Conservation (phyloP, 345 rosid genomes). For the Fremontodendron californicum region DNA sequence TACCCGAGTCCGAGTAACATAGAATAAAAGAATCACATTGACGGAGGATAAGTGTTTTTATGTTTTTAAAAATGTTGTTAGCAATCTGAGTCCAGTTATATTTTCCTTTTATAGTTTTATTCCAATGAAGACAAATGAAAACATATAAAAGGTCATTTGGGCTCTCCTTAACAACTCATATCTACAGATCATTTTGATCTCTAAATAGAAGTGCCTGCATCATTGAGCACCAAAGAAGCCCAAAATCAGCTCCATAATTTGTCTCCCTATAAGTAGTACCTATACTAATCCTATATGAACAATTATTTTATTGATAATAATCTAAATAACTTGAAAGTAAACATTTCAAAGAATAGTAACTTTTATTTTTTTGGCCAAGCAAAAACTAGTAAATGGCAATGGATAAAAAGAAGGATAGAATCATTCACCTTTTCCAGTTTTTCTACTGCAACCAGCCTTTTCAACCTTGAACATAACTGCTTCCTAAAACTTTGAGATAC, state of each 20-base stretch:
- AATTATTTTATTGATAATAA: not conserved
- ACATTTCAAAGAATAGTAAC: not conserved
- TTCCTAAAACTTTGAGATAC: conserved; percentile 72
- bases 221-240: not conserved
- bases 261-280: too few species aligned
- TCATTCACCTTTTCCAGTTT: conserved; percentile 73
- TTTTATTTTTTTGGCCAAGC: not conserved
- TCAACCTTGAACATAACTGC: conserved; percentile 64
- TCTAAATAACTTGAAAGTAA: not conserved
- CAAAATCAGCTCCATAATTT: too few species aligned
- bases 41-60: not conserved
- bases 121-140: not conserved
- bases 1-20: too few species aligned
- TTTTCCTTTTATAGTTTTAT: not conserved
- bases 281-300: not conserved
- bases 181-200: not conserved
- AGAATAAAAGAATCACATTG: too few species aligned
- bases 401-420: not conserved
- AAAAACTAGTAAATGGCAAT: not conserved
- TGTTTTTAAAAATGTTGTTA: not conserved
- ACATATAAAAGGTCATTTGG: not conserved
- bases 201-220: not conserved
- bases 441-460: conserved; percentile 70
- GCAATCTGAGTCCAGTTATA: not conserved
- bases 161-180: not conserved